Conservation (phyloP, 371 early-diverging fungal genomes). For the Rhizopus arrhizus region DNA sequence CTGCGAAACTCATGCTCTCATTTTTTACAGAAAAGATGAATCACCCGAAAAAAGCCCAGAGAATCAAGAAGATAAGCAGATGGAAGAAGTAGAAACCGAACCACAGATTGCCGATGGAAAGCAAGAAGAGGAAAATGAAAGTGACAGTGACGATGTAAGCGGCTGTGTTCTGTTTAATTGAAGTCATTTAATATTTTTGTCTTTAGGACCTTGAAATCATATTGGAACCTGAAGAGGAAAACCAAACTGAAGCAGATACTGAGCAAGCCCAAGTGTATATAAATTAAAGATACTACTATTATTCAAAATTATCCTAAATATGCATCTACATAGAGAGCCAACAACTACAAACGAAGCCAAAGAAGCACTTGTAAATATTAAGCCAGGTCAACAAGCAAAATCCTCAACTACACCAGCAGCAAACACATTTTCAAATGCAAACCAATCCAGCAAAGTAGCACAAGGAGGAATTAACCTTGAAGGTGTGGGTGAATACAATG, state of each 20-base stretch:
- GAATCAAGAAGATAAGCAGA: constrained; percentile 4
- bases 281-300: not conserved
- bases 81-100: constrained; percentile 30
- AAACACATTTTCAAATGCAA: constrained; percentile 21
- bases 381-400: constrained; percentile 51
- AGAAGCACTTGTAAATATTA: constrained; percentile 65
- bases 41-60: constrained; percentile 13
- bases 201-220: constrained; percentile 71
- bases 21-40: constrained; percentile 21
- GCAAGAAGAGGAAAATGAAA: constrained; percentile 42
- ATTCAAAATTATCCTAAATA: no score
- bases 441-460: constrained; percentile 33
- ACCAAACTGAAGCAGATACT: constrained; percentile 18
- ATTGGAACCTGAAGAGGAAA: constrained; percentile 56
- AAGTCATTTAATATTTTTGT: not conserved
- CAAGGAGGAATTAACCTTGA: constrained; percentile 70
- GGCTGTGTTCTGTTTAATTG: not conserved
- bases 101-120: constrained; percentile 33
- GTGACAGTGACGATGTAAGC: constrained; percentile 55
- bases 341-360: constrained; percentile 14
- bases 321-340: not conserved
- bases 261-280: not conserved
- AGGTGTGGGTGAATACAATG: constrained; percentile 76
- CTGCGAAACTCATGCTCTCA: not conserved
- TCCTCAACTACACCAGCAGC: constrained; percentile 24